phyloP scores from a whole-genome alignment of 2,329 filamentous ascomycete genomes.

The Aspergillus terreus region DNA sequence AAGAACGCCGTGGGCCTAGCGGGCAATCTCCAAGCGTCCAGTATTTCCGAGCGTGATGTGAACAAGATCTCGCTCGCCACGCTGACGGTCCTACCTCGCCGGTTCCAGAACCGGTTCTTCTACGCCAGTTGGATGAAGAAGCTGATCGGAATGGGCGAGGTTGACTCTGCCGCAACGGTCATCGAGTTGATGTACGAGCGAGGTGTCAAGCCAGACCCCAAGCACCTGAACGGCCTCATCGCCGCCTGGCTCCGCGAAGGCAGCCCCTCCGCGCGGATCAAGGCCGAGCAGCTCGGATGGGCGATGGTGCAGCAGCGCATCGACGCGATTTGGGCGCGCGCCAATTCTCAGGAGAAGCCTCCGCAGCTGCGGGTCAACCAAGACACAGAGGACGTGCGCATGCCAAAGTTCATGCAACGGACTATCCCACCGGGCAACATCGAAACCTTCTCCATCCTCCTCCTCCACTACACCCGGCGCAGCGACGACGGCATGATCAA shows the following conservation, averaged over 20 bases:
- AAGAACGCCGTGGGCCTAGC: constrained; percentile 37
- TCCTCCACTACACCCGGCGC: constrained; percentile 66
- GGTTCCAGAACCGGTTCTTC: constrained; percentile 70
- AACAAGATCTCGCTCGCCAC: constrained; percentile 48
- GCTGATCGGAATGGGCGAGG: constrained; percentile 67
- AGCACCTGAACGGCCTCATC: constrained; percentile 78
- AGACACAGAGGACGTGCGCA: constrained; percentile 17
- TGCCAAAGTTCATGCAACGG: constrained; percentile 40
- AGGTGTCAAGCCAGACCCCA: constrained; percentile 64
- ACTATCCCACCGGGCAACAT: constrained; percentile 59
- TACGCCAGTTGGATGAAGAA: constrained; percentile 86
- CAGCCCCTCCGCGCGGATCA: constrained; percentile 50
- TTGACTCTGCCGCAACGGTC: constrained; percentile 68
- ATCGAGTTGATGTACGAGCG: constrained; percentile 70
- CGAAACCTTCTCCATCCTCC: constrained; percentile 74
- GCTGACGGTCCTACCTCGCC: constrained; percentile 50
- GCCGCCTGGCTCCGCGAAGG: constrained; percentile 71
- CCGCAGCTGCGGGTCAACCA: constrained; percentile 26
- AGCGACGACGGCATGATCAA: constrained; percentile 56
- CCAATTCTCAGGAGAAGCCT: constrained; percentile 18
- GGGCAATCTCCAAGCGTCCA: constrained; percentile 39
- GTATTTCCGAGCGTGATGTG: constrained; percentile 41
- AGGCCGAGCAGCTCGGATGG: constrained; percentile 69
- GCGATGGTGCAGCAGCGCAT: constrained; percentile 70
- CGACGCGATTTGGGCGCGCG: constrained; percentile 53